Base-by-base conservation (phyloP, 495 filamentous ascomycete species). In the Annulohypoxylon moriforme region DNA sequence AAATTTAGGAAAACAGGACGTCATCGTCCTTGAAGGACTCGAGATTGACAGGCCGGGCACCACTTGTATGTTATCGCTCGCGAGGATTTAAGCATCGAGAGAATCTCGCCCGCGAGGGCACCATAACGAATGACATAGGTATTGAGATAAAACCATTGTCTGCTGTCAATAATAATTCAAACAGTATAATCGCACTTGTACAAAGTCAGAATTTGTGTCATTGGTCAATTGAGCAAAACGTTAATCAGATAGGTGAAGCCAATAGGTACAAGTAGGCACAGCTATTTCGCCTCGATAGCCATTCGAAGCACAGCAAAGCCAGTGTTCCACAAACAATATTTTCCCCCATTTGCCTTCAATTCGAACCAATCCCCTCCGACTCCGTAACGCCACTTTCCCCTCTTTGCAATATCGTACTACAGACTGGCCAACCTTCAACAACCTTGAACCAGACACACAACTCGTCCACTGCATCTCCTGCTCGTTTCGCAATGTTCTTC, bases 91-190 rank as follows among this genome's bases (percentile, higher is more conserved):
- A 31, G 40, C 60, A 65, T 40, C 49, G 29, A 67, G 59, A 68
- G 25, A 68, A 68, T 59, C 34, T 52, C 59, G 55, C 69, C 69
- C 57, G 69, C 64, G 31, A 72, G 33, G 69, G 69, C 64, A 47
- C 16, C 49, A 11, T 31, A 31, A 34, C 22, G 40, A 57, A 60
- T 46, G 29, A 60, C 53, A 56, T 25, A 6, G 29, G 36, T 47
- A 34, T 60, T 18, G 13, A 72, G 64, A 64, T 72, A 68, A 60
- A 64, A 50, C 34, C 36, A 34, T 64, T 29, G 61, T 60, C 64
- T 58, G 27, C 47, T 56, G 53, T 64, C 64, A 60, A 67, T 72
- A 63, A 60, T 67, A 68, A 56, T 60, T 11, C 13, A 52, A 52
- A 29, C 47, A 52, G 47, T 52, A 52, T 52, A 52, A 52, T 27